These are phyloP conservation scores for Pycnococcus provasolii DNA, from an alignment of 139 green algal species.

Conservation along the genomic window DNA sequence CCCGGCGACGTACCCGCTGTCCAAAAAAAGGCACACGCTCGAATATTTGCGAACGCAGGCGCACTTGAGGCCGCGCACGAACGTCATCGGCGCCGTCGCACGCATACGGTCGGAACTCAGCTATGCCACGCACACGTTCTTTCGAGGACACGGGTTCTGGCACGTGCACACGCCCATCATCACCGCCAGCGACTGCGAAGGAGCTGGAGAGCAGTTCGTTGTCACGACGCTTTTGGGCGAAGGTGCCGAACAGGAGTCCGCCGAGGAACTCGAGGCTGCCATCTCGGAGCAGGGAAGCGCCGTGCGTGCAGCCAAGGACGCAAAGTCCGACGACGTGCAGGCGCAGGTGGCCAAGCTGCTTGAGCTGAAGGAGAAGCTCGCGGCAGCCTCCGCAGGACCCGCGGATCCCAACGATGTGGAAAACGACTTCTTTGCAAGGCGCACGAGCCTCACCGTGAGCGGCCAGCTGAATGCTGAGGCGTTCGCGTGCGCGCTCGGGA, in stretches of 20 bases:
- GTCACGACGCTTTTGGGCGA: conserved; percentile 40
- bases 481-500: conserved; percentile 49
- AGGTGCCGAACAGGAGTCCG: not conserved
- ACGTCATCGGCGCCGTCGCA: conserved; percentile 85
- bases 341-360: conserved; percentile 38
- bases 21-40: conserved; percentile 83
- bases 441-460: conserved; percentile 85
- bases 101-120: conserved; percentile 87
- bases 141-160: conserved; percentile 75
- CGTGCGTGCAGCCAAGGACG: conserved; percentile 8
- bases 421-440: conserved; percentile 87
- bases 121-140: conserved; percentile 89
- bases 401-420: conserved; percentile 52
- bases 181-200: conserved; percentile 90
- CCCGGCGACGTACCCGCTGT: conserved; percentile 73
- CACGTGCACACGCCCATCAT: conserved; percentile 97
- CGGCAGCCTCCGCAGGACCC: conserved; percentile 1
- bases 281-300: conserved; percentile 12
- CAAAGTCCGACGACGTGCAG: conserved; percentile 11
- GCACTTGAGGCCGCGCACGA: conserved; percentile 87
- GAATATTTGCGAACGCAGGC: conserved; percentile 86
- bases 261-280: conserved; percentile 44
- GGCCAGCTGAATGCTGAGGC: conserved; percentile 78
- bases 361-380: conserved; percentile 34
- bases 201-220: conserved; percentile 96